A percentile compares a stretch with the other conserved stretches of the same genome.
Evolutionary conservation across 1,139 yeast species (phyloP).

Genomic region (Meyerozyma athensensis): DNA sequence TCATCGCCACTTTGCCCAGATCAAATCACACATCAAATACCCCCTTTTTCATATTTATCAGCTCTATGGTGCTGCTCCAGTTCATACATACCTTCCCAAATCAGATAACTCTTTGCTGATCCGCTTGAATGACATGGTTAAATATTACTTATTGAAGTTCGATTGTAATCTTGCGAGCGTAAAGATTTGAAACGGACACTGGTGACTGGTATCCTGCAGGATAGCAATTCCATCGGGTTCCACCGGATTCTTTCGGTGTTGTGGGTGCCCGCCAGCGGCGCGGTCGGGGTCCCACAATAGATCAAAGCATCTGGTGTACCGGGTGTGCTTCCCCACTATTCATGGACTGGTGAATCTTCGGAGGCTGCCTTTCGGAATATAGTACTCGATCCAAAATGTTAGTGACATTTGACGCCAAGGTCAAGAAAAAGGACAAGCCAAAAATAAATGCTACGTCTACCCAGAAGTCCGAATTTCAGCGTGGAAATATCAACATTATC

Average conservation of each 20-base stretch:
- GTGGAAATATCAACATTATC: neutral
- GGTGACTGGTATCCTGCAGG: constrained; percentile 3
- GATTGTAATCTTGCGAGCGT: constrained; percentile 8
- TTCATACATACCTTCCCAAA: constrained; percentile 83
- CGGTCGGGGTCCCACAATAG: too few relatives aligned
- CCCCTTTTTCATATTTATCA: neutral
- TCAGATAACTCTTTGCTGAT: constrained; percentile 93
- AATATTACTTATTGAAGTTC: constrained; percentile 7
- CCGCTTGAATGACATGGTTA: constrained; percentile 81
- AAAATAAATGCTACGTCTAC: neutral
- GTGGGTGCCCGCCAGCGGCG: too few relatives aligned
- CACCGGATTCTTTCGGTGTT: constrained; percentile 2
- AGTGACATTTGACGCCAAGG: constrained; percentile 7
- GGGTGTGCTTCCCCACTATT: neutral
- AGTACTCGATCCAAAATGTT: constrained; percentile 7
- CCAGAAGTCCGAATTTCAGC: neutral
- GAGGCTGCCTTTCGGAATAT: too few relatives aligned
- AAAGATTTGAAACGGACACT: constrained; percentile 6
- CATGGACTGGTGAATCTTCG: too few relatives aligned
- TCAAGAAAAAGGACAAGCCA: neutral
- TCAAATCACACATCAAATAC: too few relatives aligned
- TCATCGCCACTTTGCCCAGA: constrained; percentile 1
- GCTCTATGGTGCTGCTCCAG: too few relatives aligned
- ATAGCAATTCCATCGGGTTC: constrained; percentile 3
- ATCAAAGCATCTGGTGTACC: neutral